Evolutionary conservation across 805 yeast genomes (phyloP).

Genomic region (Candida nemodendra): DNA sequence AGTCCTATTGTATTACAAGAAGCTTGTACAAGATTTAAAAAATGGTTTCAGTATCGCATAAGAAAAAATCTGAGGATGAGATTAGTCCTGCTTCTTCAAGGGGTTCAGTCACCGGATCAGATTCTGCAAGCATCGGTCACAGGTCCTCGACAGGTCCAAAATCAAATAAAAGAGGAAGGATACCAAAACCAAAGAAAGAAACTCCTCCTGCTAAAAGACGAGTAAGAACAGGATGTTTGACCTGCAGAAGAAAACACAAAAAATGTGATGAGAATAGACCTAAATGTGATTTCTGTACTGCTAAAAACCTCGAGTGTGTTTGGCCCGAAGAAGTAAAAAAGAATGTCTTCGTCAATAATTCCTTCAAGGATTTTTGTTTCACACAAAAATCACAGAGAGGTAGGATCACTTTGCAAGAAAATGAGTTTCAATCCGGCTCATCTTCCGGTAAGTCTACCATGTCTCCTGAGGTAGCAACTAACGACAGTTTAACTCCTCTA

Average conservation of each 20-base stretch:
- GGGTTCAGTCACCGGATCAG: no score
- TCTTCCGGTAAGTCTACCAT: conserved; percentile 3
- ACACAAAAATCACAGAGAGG: conserved; percentile 10
- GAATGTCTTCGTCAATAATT: conserved; percentile 28
- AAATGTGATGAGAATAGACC: conserved; percentile 57
- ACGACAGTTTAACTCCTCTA: conserved; percentile 14
- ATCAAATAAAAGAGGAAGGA: conserved; percentile 18
- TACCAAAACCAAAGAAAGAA: conserved; percentile 24
- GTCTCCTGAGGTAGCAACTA: conserved; percentile 2
- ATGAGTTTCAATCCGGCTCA: conserved; percentile 3
- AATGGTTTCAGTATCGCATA: no score
- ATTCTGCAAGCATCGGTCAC: no score
- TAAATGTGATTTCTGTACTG: conserved; percentile 45
- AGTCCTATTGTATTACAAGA: no score
- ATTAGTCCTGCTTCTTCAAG: no score
- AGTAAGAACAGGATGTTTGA: conserved; percentile 47
- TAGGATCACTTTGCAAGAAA: conserved; percentile 4
- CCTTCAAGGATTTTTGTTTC: conserved; percentile 26
- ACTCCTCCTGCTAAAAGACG: conserved; percentile 37
- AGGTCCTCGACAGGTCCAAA: conserved; percentile 3
- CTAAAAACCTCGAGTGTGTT: conserved; percentile 36
- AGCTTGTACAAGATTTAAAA: no score
- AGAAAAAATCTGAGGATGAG: no score
- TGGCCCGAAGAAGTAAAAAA: conserved; percentile 36
- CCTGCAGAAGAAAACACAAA: conserved; percentile 52